These are phyloP conservation scores for Chaetomium globosum DNA, from an alignment of 2,329 filamentous ascomycete genomes.

Conservation along the genomic window DNA sequence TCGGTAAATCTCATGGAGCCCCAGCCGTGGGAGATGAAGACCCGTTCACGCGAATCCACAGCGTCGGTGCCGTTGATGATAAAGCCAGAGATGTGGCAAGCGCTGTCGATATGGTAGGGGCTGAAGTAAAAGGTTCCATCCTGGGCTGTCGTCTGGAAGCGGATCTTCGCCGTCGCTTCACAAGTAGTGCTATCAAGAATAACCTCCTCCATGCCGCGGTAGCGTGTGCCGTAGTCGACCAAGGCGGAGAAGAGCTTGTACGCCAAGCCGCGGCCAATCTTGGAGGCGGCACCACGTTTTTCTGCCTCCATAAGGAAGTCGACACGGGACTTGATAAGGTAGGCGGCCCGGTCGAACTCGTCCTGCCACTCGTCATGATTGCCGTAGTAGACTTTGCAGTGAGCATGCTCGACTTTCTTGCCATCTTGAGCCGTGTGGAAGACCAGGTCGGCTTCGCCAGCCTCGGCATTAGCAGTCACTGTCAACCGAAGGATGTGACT, in stretches of 20 bases:
- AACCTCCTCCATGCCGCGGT: conserved; percentile 62
- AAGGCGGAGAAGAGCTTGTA: conserved; percentile 69
- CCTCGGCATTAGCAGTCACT: conserved; percentile 60
- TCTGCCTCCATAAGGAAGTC: conserved; percentile 63
- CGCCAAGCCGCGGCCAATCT: conserved; percentile 72
- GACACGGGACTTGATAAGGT: conserved; percentile 68
- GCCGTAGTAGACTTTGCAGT: conserved; percentile 64
- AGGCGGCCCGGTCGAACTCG: conserved; percentile 68
- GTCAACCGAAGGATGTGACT: conserved; percentile 64
- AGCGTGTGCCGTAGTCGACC: conserved; percentile 59
- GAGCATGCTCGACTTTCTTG: conserved; percentile 62
- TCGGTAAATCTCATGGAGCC: conserved; percentile 54
- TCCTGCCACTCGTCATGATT: conserved; percentile 61
- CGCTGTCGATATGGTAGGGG: conserved; percentile 62
- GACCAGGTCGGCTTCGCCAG: conserved; percentile 57
- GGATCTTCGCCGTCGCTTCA: conserved; percentile 49
- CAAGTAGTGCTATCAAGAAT: conserved; percentile 53
- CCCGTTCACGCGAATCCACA: conserved; percentile 55
- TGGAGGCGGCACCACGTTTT: conserved; percentile 66
- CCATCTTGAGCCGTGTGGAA: conserved; percentile 64
- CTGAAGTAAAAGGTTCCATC: conserved; percentile 59
- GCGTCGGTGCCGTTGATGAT: conserved; percentile 61
- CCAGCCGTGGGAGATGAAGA: conserved; percentile 65
- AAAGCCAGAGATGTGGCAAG: conserved; percentile 60
- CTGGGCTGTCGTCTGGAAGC: conserved; percentile 52